Conservation (phyloP, 345 rosid genomes). For the Populus tremula region DNA sequence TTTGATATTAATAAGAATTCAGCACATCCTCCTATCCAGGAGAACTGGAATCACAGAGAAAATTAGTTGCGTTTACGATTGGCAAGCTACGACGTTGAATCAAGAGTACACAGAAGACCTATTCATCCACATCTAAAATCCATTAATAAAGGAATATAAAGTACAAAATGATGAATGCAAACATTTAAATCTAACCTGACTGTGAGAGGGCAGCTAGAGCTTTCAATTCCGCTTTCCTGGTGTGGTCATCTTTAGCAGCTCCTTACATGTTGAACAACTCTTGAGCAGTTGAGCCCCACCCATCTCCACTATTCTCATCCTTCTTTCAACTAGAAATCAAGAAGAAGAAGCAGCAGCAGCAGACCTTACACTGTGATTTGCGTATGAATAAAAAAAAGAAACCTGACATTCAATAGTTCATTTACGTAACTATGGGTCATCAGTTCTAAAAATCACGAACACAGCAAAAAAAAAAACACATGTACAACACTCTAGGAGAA, state of each 20-base stretch:
- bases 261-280: constrained; percentile 74
- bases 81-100: not conserved
- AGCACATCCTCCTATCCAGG: too few species aligned
- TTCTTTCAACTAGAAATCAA: constrained; percentile 59
- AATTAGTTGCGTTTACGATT: not conserved
- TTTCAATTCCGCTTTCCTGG: constrained; percentile 74
- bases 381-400: too few species aligned
- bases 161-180: not conserved
- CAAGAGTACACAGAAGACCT: not conserved
- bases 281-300: constrained; percentile 60
- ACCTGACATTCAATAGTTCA: too few species aligned
- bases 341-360: not conserved
- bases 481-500: too few species aligned
- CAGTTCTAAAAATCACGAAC: too few species aligned
- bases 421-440: too few species aligned
- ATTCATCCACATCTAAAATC: not conserved
- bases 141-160: not conserved
- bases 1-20: not conserved
- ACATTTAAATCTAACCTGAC: constrained; percentile 40
- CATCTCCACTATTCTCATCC: constrained; percentile 83
- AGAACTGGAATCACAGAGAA: too few species aligned
- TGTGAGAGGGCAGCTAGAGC: constrained; percentile 69
- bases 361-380: not conserved
- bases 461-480: too few species aligned
- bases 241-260: constrained; percentile 72